Percentiles rank a stretch among this genome's conserved stretches.
Conservation (phyloP, 1,284 basidiomycete species). For the Boletus mariae region DNA sequence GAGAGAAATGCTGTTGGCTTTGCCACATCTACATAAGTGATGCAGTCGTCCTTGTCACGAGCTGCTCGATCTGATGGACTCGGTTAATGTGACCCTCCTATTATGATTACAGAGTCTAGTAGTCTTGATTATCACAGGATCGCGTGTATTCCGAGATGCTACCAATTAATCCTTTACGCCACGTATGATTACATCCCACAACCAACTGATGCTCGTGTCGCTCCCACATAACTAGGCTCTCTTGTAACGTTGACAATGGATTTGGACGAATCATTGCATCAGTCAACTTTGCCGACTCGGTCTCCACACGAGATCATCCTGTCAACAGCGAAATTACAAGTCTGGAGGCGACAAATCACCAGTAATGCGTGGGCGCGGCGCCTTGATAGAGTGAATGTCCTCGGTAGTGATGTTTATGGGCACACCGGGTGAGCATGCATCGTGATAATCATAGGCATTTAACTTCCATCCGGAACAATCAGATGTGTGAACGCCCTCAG, state of each 20-base stretch:
- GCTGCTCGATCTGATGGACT: conserved; percentile 15
- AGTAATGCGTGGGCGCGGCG: conserved; percentile 28
- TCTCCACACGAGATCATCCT: conserved; percentile 8
- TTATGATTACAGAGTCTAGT: background rate
- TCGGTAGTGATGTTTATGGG: conserved; percentile 53
- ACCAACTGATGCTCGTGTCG: background rate
- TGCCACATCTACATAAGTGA: conserved; percentile 40
- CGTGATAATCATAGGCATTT: background rate
- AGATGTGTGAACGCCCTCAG: conserved; percentile 85
- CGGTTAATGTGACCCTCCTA: background rate
- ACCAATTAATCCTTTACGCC: background rate
- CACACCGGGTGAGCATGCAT: conserved; percentile 57
- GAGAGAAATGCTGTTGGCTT: conserved; percentile 86
- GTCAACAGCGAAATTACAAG: conserved; percentile 26
- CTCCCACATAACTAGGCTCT: background rate
- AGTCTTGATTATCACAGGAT: background rate
- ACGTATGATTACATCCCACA: background rate
- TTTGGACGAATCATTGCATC: conserved; percentile 3
- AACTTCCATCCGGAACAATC: conserved; percentile 5
- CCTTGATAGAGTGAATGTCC: conserved; percentile 57
- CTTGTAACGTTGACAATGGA: conserved; percentile 15
- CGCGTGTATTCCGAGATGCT: background rate
- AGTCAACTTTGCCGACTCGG: conserved; percentile 1
- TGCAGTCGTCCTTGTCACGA: background rate
- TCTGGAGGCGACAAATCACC: conserved; percentile 22